Evolutionary conservation across 2,329 filamentous ascomycete species (phyloP), one percentile per base, ranked within the genome.

Genomic region (Aspergillus quadricinctus): DNA sequence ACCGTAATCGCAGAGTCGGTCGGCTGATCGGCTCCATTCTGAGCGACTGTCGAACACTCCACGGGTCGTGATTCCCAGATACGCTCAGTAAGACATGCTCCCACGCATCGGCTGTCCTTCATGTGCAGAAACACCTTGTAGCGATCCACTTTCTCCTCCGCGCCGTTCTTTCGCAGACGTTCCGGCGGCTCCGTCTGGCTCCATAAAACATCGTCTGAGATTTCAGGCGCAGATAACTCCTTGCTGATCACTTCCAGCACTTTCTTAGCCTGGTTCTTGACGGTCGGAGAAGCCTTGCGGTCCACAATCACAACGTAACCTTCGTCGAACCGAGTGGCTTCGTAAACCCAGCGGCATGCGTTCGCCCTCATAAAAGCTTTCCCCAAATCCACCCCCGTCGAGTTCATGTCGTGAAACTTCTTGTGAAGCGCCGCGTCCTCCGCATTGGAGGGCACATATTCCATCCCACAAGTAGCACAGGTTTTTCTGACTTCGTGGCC

Each of bases 41-140:
- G 59, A 11, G 65, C 61, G 19, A 58, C 61, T 41, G 60, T 62
- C 25, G 66, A 50, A 27, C 64, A 58, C 52, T 82, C 64, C 27
- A 87, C 82, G 23, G 71, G 70, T 57, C 78, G 78, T 7, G 83
- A 83, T 62, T 82, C 78, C 66, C 75, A 77, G 60, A 88, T 87
- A 52, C 81, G 78, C 71, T 88, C 84, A 8, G 79, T 81, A 28
- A 88, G 74, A 66, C 84, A 83, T 19, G 84, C 74, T 2, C 84
- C 86, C 8, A 88, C 77, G 64, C 85, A 88, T 61, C 83, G 86
- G 50, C 79, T 79, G 40, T 81, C 80, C 56, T 80, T 79, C 57
- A 88, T 75, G 64, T 87, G 86, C 28, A 88, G 64, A 63, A 85
- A 88, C 10, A 81, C 78, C 64, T 82, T 85, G 71, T 82, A 87